A percentile compares a stretch with the other conserved stretches of the same genome.
These are phyloP conservation scores for Daldinia bambusicola DNA, from an alignment of 495 filamentous ascomycete species.

Conservation along the genomic window DNA sequence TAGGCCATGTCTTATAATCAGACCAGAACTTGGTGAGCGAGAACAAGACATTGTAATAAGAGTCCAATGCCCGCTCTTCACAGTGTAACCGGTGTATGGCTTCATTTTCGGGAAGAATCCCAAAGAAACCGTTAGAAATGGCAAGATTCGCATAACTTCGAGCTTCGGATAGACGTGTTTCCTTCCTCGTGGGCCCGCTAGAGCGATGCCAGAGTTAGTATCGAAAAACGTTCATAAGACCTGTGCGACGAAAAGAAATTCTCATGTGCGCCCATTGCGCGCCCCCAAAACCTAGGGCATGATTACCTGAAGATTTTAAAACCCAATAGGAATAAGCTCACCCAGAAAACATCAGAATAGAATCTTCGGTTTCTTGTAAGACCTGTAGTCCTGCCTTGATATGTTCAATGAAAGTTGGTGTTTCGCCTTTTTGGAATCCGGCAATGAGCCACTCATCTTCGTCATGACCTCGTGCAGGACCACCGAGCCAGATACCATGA, in stretches of 20 bases:
- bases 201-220: conserved; percentile 19
- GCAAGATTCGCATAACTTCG: conserved; percentile 69
- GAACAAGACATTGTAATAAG: conserved; percentile 80
- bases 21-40: conserved; percentile 70
- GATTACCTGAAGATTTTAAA: too few relatives aligned
- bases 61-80: conserved; percentile 79
- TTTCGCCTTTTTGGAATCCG: conserved; percentile 76
- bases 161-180: conserved; percentile 70
- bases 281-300: too few relatives aligned
- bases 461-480: conserved; percentile 63
- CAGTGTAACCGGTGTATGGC: conserved; percentile 26
- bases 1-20: conserved; percentile 58
- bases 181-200: conserved; percentile 70
- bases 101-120: conserved; percentile 28
- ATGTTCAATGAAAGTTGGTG: conserved; percentile 76
- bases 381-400: conserved; percentile 68
- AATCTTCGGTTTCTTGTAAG: conserved; percentile 52
- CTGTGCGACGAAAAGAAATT: background rate
- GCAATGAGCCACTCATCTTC: conserved; percentile 80
- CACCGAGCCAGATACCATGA: conserved; percentile 80
- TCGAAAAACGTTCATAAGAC: background rate
- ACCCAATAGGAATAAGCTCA: too few relatives aligned
- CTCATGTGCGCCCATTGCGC: background rate
- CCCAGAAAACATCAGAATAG: conserved; percentile 76
- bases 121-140: conserved; percentile 53